Base-by-base conservation (phyloP, 345 rosid species). In the Pistacia atlantica region DNA sequence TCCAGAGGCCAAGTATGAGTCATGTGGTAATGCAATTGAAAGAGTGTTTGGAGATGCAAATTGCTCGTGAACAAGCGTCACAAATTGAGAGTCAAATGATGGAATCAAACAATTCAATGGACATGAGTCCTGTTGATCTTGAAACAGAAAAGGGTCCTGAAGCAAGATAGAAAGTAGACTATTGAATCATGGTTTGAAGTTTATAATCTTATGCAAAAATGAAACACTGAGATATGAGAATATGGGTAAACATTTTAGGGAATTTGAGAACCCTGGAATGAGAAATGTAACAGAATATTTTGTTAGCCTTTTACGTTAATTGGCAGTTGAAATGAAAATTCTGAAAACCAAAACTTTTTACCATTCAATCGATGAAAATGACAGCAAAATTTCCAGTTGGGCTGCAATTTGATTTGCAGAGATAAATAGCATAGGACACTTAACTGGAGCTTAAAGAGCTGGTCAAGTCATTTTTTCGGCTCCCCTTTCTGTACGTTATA, bases 1-100 rank as follows among this genome's bases (percentile, higher is more conserved):
- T 56, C 17, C 66, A 65, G 37, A 79, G 89, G 64, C 87, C 89
- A 64, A 46, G 65, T 59, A 83, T 83, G 86, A 79, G 64, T 77
- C 78, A 76, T 4, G 78, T 83, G 31, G 69, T 79, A 25, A 61
- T 46, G 35, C 83, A 72, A 56, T 55, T 83, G 17, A 81, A 86
- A 57, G 76, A 72, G 48, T 81, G 85, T n/a, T 65, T 81, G 66
- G 83, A 45, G 17, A 56, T 62, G 49, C 81, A 77, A 28, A 74
- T 67, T 12, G 81, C 74, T 9, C 31, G 38, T 35, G 77, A 67
- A 68, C 75, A 67, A 54, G 70, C 2, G 28, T 4, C 6, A 11
- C 22, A 31, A 22, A 65, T n/a, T 1, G 22, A 65, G 57, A 14
- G 42, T 52, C 33, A 35, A 42, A 14, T 18, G 7, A 38, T 35